Conservation (phyloP, 2,329 filamentous ascomycete species). For the Colletotrichum echinochloae region DNA sequence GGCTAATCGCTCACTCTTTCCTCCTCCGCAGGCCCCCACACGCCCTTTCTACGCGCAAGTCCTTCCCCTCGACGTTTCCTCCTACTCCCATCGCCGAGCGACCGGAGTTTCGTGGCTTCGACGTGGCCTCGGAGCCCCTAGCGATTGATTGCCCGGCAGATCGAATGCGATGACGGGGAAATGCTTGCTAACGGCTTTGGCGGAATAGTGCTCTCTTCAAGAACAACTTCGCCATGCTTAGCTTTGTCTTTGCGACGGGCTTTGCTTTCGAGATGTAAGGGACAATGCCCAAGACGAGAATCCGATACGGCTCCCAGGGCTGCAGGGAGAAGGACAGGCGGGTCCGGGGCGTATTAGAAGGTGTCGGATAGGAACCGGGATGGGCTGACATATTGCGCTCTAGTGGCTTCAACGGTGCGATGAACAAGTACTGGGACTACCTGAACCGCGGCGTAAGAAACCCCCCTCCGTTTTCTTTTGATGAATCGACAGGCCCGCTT, state of each 20-base stretch:
- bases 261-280: constrained; percentile 95
- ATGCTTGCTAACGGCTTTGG: constrained; percentile 16
- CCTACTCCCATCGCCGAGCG: constrained; percentile 2
- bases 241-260: constrained; percentile 84
- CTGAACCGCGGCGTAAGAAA: constrained; percentile 89
- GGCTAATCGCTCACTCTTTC: constrained; percentile 52
- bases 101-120: not conserved
- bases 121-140: not conserved
- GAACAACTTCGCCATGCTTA: constrained; percentile 89
- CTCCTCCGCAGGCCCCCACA: constrained; percentile 49
- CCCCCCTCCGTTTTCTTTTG: not conserved
- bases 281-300: constrained; percentile 10
- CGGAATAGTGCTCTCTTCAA: constrained; percentile 80
- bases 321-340: not conserved
- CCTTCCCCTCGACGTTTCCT: not conserved
- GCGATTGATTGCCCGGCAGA: not conserved
- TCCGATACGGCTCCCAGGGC: not conserved
- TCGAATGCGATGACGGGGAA: not conserved
- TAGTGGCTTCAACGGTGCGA: constrained; percentile 84
- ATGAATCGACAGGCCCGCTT: not conserved
- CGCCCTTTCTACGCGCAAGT: constrained; percentile 57
- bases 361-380: not conserved
- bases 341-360: not conserved
- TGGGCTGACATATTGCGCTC: constrained; percentile 37
- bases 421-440: constrained; percentile 90